Base-by-base conservation (phyloP, 805 yeast genomes). In the Candida adriatica region DNA sequence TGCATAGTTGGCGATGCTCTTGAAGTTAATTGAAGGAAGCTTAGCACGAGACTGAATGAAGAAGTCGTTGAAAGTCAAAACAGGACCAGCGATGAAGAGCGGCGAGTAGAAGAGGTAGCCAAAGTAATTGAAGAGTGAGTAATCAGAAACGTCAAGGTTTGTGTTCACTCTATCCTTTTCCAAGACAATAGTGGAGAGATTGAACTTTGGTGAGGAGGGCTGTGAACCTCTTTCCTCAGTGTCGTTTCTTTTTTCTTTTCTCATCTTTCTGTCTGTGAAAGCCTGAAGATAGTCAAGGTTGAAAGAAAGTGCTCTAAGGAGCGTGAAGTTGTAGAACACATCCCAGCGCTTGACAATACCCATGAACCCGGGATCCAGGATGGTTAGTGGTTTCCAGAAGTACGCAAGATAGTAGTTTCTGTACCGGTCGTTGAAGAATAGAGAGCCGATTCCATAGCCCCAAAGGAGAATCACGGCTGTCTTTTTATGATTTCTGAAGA, bases 301-400 rank as follows among this genome's bases (percentile, higher is more conserved):
- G 56, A 69, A 92, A 37, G 95, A 84, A 27, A 92, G 59, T 69
- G 87, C 74, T 48, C 96, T 70, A 33, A 92, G 66, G 38, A 90
- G 61, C 1, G 95, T 80, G 58, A 94, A 87, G 58, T 92, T 92
- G 67, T 77, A 92, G 46, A 83, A 85, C 4, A 92, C 96, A 52
- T 92, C 96, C 99, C 99, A 92, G 46, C 97, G 69, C 13, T 75
- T 66, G 39, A 92, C 78, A 10, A 88, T 68, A 1, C 97, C 96
- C 29, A 70, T 68, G 45, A 71, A 79, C 1, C 70, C 68, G 17
- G 59, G 45, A 48, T 86, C 95, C 45, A 83, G 55, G 22, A 70
- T 58, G 0, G 63, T 52, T n/a, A 83, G 53, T 2, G 45, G 38
- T 1, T 66, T 49, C 32, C 51, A 48, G 6, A 75, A 27, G 8